Base-by-base conservation (phyloP, 2,329 filamentous ascomycete species). In the Alternaria solani region DNA sequence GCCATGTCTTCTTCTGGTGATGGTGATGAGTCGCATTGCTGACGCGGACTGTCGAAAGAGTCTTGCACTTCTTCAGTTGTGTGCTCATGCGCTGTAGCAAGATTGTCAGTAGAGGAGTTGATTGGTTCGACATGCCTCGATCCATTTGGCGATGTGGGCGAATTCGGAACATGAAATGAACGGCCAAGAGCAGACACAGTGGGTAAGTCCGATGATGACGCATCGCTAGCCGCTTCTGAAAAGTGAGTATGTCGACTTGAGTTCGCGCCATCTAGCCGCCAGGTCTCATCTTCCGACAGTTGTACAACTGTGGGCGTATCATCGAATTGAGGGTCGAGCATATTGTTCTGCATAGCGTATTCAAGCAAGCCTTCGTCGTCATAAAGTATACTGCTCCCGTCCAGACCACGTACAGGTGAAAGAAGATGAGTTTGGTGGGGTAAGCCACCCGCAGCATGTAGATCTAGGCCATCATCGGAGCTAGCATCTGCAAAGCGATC, bases 401-500 rank as follows among this genome's bases (percentile, higher is more conserved):
- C 65, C 44, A 76, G 52, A 9, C 69, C 67, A 36, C 52, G 65
- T 14, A 38, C 47, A 26, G 56, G 55, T 30, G 63, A 48, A 34
- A 53, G 57, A 20, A 65, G 61, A 6, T 34, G 59, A 7, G 66
- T 63, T 16, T 62, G 64, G 38, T 30, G 32, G n/a, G 41, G 38
- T 12, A 55, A 62, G 18, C 60, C 49, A 28, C 43, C 51, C 39
- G 65, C 57, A 8, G 52, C 62, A 39, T 51, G 65, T 8, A 57
- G 62, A 34, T 66, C 62, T 34, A 69, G 39, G 2, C 74, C 73
- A 25, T 78, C 73, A 20, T 79, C 76, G n/a, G 77, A 78, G 20
- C 65, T 68, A 39, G 79, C 79, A 67, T 82, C 79, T 20, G 80
- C 78, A 66, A 80, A 81, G 20, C 78, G 67, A 58, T 81, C 78